phyloP scores from a whole-genome alignment of 306 rosid genomes.

The Cicer arietinum region DNA sequence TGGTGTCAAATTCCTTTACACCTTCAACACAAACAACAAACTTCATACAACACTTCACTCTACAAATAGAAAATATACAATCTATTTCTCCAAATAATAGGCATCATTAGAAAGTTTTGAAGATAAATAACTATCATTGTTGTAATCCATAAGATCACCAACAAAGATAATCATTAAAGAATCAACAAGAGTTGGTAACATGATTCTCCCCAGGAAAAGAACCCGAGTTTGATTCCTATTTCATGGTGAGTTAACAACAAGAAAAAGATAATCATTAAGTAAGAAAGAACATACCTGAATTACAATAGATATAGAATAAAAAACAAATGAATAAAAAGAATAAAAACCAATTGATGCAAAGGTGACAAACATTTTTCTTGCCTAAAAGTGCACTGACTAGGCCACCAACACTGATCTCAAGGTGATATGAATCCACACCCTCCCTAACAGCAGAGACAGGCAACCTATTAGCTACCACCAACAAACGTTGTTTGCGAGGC shows the following conservation, averaged over 20 bases:
- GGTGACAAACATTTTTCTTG: constrained; percentile 46
- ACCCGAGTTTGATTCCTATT: too few species aligned
- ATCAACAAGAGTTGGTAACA: too few species aligned
- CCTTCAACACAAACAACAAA: constrained; percentile 66
- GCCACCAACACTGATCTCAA: constrained; percentile 91
- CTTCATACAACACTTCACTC: constrained; percentile 42
- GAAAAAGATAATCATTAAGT: neutral
- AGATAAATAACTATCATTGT: constrained; percentile 17
- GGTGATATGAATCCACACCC: constrained; percentile 86
- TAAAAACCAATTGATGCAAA: constrained; percentile 36
- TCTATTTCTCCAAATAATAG: constrained; percentile 2
- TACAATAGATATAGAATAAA: constrained; percentile 13
- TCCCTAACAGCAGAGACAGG: constrained; percentile 90
- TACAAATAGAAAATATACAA: constrained; percentile 14
- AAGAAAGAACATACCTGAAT: constrained; percentile 11
- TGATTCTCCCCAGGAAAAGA: too few species aligned
- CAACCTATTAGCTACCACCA: constrained; percentile 93
- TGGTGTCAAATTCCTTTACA: constrained; percentile 89
- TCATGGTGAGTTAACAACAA: too few species aligned
- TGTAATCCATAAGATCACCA: constrained; percentile 20
- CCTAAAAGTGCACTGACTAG: constrained; percentile 98
- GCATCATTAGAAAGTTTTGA: constrained; percentile 5
- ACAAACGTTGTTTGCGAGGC: constrained; percentile 69
- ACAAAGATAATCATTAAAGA: neutral
- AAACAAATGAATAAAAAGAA: constrained; percentile 17